phyloP scores from a whole-genome alignment of 257 asterid species.

The Capsicum pubescens region DNA sequence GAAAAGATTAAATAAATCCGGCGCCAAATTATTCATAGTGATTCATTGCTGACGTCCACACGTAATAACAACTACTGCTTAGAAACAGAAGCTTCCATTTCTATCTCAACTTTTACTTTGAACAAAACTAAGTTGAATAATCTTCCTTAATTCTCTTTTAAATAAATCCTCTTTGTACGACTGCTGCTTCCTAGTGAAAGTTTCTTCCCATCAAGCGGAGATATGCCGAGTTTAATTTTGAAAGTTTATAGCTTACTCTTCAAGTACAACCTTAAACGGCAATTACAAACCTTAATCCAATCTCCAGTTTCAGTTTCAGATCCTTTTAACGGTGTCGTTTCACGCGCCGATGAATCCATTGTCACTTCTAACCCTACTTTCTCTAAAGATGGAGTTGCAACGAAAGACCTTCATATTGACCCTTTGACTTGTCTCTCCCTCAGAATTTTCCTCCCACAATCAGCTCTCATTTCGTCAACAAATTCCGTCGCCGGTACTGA shows the following conservation, averaged over 20 bases:
- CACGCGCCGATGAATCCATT: conserved; percentile 63
- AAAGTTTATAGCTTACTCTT: conserved; percentile 64
- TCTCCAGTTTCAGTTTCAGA: conserved; percentile 18
- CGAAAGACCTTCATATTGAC: conserved; percentile 84
- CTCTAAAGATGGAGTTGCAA: conserved; percentile 74
- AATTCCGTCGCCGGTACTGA: neutral
- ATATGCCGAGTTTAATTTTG: conserved; percentile 71
- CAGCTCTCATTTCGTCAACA: conserved; percentile 42
- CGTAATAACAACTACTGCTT: too few relatives aligned
- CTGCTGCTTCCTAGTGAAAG: neutral
- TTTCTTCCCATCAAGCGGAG: neutral
- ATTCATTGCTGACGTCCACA: too few relatives aligned
- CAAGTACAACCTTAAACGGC: conserved; percentile 75
- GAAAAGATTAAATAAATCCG: too few relatives aligned
- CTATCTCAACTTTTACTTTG: too few relatives aligned
- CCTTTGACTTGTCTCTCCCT: conserved; percentile 63
- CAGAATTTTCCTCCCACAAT: conserved; percentile 79
- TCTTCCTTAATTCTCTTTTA: neutral
- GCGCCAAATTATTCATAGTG: too few relatives aligned
- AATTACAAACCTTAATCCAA: conserved; percentile 53
- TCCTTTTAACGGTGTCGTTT: conserved; percentile 50
- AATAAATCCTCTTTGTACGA: neutral
- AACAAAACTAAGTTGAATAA: too few relatives aligned
- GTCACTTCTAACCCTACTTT: conserved; percentile 70
- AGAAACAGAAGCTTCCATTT: too few relatives aligned